Evolutionary conservation across 176 grass and related monocot species (phyloP), one percentile per base, ranked within the genome.

Genomic region (Zizania latifolia): DNA sequence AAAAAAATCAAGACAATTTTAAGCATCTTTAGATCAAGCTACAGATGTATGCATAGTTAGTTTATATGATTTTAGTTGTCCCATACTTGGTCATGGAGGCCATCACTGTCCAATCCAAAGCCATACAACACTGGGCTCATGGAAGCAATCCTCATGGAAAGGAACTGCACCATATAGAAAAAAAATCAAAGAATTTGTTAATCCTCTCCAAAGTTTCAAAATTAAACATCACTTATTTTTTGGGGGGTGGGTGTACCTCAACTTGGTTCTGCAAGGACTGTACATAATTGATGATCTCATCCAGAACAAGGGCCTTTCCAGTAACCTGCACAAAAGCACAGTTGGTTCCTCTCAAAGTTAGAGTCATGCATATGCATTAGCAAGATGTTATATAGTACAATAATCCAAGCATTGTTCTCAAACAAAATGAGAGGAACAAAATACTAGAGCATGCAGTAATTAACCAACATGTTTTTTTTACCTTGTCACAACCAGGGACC

Each of bases 261-360:
- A 97, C 90, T 93, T 97, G 93, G 74, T 97, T 90, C 62, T 97
- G 93, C 69, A 97, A 54, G 59, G 90, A 90, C 78, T 89, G 93
- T 34, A 97, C 90, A 65, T 97, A 97, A 43, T 97, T 97, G 57
- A 93, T 97, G 59, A 97, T 97, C 85, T 97, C 93, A 85, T 97
- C 93, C 77, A 97, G 44, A 86, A 97, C 41, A 34, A 86, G 84
- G 36, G 90, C 90, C 77, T 97, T 93, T 86, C 93, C 90, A 70
- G 80, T 89, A 51, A 97, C 80, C 93, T 97, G 63, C 23, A 55
- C 40, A 71, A 68, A 74, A 72, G 13, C 15, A 72, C 61, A 79
- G 74, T 70, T 44, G 32, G 73, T 59, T 58, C 51, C 51, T 60
- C 19, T 74, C 33, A 83, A 70, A 62, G 22, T 83, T 70, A 64